phyloP scores from a whole-genome alignment of 495 filamentous ascomycete species.

The Cercophora sp. region DNA sequence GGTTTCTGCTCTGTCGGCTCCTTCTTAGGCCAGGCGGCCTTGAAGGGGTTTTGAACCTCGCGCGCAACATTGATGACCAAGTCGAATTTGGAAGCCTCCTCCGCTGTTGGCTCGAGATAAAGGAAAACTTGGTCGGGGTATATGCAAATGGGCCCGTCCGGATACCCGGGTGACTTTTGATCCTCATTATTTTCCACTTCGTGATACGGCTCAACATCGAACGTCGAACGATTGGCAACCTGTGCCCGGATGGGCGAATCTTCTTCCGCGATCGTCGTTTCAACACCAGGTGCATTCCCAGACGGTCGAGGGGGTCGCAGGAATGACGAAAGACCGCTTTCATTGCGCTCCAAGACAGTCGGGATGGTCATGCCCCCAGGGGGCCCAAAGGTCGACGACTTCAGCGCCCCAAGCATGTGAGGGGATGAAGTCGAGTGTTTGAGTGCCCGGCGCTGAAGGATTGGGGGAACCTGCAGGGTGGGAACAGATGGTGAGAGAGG shows the following conservation, averaged over 20 bases:
- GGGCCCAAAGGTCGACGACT: constrained; percentile 50
- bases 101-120: constrained; percentile 82
- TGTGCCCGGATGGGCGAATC: constrained; percentile 67
- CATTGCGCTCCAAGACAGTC: constrained; percentile 45
- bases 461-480: constrained; percentile 30
- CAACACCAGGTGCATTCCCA: constrained; percentile 19
- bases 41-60: constrained; percentile 88
- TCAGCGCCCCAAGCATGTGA: constrained; percentile 50
- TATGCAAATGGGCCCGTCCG: constrained; percentile 85
- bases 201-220: constrained; percentile 48
- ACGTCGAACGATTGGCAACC: constrained; percentile 49
- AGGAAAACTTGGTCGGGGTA: constrained; percentile 91
- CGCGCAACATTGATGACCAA: constrained; percentile 93
- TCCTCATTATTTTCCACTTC: constrained; percentile 60
- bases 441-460: constrained; percentile 49
- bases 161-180: constrained; percentile 86
- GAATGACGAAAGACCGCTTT: constrained; percentile 45
- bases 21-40: constrained; percentile 29
- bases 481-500: constrained; percentile 39
- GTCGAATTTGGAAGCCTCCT: constrained; percentile 83
- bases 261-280: constrained; percentile 64
- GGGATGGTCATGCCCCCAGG: constrained; percentile 52
- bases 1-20: constrained; percentile 15
- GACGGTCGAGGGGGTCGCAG: constrained; percentile 41
- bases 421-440: constrained; percentile 56